A percentile compares a stretch with the other conserved stretches of the same genome.
These are phyloP conservation scores for Pseudevernia furfuracea DNA, from an alignment of 495 filamentous ascomycete species.

Conservation along the genomic window DNA sequence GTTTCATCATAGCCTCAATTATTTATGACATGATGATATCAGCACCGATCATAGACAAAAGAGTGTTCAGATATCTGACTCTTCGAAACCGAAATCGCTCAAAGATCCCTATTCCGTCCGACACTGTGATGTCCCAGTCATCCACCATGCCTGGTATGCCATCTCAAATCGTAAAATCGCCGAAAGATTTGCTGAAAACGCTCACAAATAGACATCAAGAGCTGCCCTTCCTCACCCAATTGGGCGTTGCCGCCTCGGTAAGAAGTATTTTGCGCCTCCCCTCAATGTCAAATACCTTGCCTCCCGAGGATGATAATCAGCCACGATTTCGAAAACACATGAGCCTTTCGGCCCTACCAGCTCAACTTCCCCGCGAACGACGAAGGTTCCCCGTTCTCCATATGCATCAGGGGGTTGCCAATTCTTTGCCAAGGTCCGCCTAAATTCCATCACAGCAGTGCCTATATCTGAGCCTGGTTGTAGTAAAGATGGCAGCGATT, in stretches of 20 bases:
- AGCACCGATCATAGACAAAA: background rate
- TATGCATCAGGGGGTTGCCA: conserved; percentile 36
- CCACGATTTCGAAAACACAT: conserved; percentile 50
- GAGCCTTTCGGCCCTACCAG: conserved; percentile 50
- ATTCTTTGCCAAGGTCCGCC: conserved; percentile 39
- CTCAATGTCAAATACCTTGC: conserved; percentile 34
- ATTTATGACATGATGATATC: too few relatives aligned
- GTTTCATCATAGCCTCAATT: too few relatives aligned
- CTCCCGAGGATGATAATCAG: conserved; percentile 52
- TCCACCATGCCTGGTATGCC: conserved; percentile 15
- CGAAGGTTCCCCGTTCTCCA: conserved; percentile 56
- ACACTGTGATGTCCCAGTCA: background rate
- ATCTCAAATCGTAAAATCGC: background rate
- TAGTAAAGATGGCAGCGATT: conserved; percentile 16
- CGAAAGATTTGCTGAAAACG: background rate
- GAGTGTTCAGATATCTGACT: background rate
- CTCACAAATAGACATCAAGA: background rate
- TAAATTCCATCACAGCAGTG: conserved; percentile 39
- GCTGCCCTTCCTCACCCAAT: conserved; percentile 1
- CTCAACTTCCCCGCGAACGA: conserved; percentile 59
- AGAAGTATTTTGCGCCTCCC: conserved; percentile 18
- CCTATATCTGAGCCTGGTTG: conserved; percentile 15
- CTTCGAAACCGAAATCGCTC: background rate
- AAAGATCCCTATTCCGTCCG: background rate
- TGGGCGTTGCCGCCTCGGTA: conserved; percentile 16